Percentiles rank a stretch among this genome's conserved stretches.
Evolutionary conservation across 164 flowering plant species (phyloP).

Genomic region (Santalum album): DNA sequence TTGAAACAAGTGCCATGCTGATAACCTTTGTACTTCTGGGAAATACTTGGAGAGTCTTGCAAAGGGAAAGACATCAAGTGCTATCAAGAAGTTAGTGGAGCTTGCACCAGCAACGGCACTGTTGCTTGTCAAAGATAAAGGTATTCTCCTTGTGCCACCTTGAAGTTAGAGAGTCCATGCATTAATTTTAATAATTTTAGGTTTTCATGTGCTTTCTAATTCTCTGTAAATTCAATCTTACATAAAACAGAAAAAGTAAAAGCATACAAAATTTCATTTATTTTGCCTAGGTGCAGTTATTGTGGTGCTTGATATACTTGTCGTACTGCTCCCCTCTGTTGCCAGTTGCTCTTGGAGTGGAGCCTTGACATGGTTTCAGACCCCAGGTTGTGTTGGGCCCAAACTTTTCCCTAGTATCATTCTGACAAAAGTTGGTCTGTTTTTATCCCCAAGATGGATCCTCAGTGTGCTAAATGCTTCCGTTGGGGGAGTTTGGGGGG

Average conservation of each 20-base stretch:
- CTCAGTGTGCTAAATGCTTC: too few species aligned
- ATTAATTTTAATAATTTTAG: not conserved
- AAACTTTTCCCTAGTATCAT: too few species aligned
- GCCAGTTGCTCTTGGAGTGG: too few species aligned
- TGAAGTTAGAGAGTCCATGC: not conserved
- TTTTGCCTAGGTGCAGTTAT: too few species aligned
- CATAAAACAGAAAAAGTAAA: too few species aligned
- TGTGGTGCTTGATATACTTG: too few species aligned
- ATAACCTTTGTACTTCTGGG: conserved; percentile 89
- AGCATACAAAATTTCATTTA: not conserved
- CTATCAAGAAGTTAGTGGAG: conserved; percentile 91
- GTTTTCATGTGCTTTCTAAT: not conserved
- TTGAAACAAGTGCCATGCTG: conserved; percentile 97
- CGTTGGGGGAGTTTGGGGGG: too few species aligned
- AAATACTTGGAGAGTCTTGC: conserved; percentile 95
- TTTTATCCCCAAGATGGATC: too few species aligned
- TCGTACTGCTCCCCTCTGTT: too few species aligned
- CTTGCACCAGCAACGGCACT: conserved; percentile 88
- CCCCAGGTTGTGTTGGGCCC: too few species aligned
- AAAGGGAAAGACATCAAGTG: conserved; percentile 96
- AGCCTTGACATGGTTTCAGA: too few species aligned
- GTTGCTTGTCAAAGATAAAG: conserved; percentile 67
- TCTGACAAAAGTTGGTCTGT: too few species aligned
- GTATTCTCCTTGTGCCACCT: conserved; percentile 19
- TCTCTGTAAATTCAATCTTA: not conserved